These are phyloP conservation scores for Xylaria multiplex DNA, from an alignment of 2,329 filamentous ascomycete genomes.

Conservation along the genomic window DNA sequence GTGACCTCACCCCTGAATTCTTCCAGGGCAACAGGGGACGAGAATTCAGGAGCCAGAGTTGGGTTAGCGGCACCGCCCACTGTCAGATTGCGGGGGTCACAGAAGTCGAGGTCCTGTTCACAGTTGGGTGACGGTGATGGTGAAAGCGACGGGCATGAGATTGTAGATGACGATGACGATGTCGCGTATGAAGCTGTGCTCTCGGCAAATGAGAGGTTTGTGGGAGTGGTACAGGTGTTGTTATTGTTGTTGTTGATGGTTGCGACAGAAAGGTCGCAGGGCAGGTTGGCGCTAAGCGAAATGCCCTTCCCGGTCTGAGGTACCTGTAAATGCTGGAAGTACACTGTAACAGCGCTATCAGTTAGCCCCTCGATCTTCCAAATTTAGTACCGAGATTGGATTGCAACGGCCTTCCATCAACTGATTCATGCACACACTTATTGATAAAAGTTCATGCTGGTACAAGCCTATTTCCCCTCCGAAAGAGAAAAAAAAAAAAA, in stretches of 20 bases:
- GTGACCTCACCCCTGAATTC: constrained; percentile 65
- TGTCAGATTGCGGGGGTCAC: constrained; percentile 89
- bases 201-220: constrained; percentile 29
- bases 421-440: not conserved
- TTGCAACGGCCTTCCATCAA: not conserved
- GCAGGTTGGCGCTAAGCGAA: constrained; percentile 70
- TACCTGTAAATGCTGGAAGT: constrained; percentile 48
- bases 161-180: constrained; percentile 46
- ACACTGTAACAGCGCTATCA: constrained; percentile 43
- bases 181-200: constrained; percentile 24
- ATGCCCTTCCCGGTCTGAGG: constrained; percentile 60
- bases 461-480: not conserved
- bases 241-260: constrained; percentile 50
- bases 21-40: constrained; percentile 71
- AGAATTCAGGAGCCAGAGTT: constrained; percentile 68
- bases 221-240: constrained; percentile 35
- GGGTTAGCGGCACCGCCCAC: constrained; percentile 67
- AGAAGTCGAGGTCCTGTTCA: constrained; percentile 83
- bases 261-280: constrained; percentile 77
- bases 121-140: constrained; percentile 85
- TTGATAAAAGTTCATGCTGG: not conserved
- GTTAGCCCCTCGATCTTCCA: constrained; percentile 39
- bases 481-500: too few relatives aligned
- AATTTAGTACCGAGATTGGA: not conserved
- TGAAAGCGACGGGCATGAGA: constrained; percentile 84